Evolutionary conservation across 2,329 filamentous ascomycete species (phyloP).

Genomic region (Nemania diffusa): DNA sequence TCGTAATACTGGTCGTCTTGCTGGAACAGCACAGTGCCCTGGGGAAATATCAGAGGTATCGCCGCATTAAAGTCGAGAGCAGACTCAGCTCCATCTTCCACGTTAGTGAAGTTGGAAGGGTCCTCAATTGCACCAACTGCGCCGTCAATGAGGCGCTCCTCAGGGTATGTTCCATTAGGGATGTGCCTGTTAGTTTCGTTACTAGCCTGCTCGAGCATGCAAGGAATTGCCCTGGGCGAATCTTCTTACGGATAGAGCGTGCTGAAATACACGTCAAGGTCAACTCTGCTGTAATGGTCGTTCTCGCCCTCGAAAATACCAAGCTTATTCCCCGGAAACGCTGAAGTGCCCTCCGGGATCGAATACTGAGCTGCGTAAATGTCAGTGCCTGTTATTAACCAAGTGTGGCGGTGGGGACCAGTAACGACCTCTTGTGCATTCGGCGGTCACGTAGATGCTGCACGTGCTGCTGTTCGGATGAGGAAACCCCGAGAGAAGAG

Average conservation of each 20-base stretch:
- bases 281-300: background rate
- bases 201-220: background rate
- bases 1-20: constrained; percentile 2
- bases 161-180: background rate
- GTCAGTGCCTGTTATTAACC: background rate
- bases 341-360: background rate
- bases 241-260: background rate
- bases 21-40: background rate
- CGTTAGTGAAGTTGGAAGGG: constrained; percentile 1
- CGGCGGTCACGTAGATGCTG: background rate
- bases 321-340: background rate
- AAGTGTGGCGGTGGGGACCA: background rate
- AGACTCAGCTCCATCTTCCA: constrained; percentile 1
- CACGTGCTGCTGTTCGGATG: background rate
- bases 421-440: background rate
- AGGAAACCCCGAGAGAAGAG: background rate
- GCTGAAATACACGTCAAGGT: constrained; percentile 1
- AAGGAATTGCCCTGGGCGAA: background rate
- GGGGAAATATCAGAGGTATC: background rate
- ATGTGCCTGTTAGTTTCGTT: background rate
- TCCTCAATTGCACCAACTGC: background rate
- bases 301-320: constrained; percentile 1
- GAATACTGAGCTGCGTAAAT: background rate
- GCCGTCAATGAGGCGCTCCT: background rate
- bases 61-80: background rate